Percentiles rank a stretch among this genome's conserved stretches.
These are phyloP conservation scores for Aspergillus chevalieri DNA, from an alignment of 2,329 filamentous ascomycete genomes.

Conservation along the genomic window DNA sequence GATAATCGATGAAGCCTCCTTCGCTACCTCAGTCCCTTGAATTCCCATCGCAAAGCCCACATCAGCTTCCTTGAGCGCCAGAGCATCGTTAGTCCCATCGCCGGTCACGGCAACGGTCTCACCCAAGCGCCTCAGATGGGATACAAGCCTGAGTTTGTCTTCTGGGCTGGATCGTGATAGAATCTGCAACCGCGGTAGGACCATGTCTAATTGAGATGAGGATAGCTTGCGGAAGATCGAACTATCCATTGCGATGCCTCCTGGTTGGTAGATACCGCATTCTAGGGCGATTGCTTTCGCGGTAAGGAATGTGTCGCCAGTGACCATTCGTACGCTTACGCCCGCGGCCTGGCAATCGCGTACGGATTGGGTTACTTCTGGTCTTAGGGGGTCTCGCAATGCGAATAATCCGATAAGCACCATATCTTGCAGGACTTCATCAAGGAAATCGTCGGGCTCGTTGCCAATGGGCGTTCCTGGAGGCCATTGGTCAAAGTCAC, in stretches of 20 bases:
- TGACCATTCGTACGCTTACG: slow-evolving; percentile 78
- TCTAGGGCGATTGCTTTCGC: slow-evolving; percentile 73
- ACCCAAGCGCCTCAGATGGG: slow-evolving; percentile 62
- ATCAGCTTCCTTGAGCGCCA: slow-evolving; percentile 72
- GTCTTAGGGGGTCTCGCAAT: slow-evolving; percentile 73
- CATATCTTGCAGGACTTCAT: slow-evolving; percentile 63
- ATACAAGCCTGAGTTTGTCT: slow-evolving; percentile 68
- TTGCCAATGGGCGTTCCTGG: slow-evolving; percentile 57
- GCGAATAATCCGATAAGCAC: slow-evolving; percentile 65
- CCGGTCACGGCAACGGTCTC: slow-evolving; percentile 79
- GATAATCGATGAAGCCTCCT: slow-evolving; percentile 78
- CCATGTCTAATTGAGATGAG: slow-evolving; percentile 57
- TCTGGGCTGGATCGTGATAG: slow-evolving; percentile 69
- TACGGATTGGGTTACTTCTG: slow-evolving; percentile 68
- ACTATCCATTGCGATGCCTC: slow-evolving; percentile 69
- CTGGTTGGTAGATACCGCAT: slow-evolving; percentile 65
- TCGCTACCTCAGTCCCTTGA: slow-evolving; percentile 74
- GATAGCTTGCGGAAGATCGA: slow-evolving; percentile 69
- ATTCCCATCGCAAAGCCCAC: slow-evolving; percentile 88
- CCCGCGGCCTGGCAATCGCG: slow-evolving; percentile 67
- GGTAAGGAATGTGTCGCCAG: slow-evolving; percentile 73
- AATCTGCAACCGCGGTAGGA: slow-evolving; percentile 65
- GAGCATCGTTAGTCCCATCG: slow-evolving; percentile 78
- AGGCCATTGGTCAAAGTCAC: slow-evolving; percentile 80
- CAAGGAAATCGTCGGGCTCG: slow-evolving; percentile 57